Evolutionary conservation across 2,329 filamentous ascomycete species (phyloP).

Genomic region (Penicillium brasilianum): DNA sequence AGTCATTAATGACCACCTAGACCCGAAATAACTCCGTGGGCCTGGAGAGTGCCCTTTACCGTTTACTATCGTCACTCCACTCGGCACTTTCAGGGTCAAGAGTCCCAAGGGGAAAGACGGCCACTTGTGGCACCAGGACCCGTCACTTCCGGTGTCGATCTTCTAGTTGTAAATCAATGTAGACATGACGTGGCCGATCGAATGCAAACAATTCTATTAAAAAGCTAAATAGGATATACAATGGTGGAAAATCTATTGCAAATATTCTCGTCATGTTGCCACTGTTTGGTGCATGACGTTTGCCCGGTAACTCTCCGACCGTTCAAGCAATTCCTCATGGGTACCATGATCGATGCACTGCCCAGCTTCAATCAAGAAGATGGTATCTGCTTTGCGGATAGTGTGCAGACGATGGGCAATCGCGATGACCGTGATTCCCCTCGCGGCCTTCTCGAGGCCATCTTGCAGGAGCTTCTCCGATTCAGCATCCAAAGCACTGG

Average conservation of each 20-base stretch:
- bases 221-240: background rate
- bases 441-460: conserved; percentile 41
- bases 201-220: background rate
- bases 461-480: conserved; percentile 56
- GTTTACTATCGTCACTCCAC: background rate
- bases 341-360: conserved; percentile 66
- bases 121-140: no score
- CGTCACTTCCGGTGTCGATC: no score
- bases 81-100: background rate
- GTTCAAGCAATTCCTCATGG: conserved; percentile 63
- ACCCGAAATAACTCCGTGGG: background rate
- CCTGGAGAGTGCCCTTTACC: background rate
- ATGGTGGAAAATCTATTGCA: background rate
- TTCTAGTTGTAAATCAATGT: no score
- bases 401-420: conserved; percentile 51
- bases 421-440: conserved; percentile 46
- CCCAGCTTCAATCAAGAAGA: conserved; percentile 76
- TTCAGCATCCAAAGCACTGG: conserved; percentile 62
- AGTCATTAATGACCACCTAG: background rate
- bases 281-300: conserved; percentile 48
- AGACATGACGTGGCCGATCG: background rate
- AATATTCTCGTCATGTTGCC: conserved; percentile 24
- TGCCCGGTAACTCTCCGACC: conserved; percentile 47
- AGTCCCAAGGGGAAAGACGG: background rate
- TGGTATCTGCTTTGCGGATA: conserved; percentile 74